These are phyloP conservation scores for Fusarium lyarnte DNA, from an alignment of 2,329 filamentous ascomycete species.

Conservation along the genomic window DNA sequence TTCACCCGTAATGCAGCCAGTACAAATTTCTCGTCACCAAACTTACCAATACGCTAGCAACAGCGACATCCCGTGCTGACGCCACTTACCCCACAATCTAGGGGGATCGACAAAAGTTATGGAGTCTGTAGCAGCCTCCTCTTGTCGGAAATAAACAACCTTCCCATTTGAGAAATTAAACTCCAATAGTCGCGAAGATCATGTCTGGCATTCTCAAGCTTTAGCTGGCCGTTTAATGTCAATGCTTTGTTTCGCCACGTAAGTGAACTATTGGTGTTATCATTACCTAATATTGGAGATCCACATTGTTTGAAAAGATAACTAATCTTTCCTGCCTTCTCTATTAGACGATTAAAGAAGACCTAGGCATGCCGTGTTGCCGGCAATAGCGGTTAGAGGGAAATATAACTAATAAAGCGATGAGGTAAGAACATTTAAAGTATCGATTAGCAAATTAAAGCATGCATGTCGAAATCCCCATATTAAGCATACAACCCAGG, in stretches of 20 bases:
- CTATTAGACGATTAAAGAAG: not conserved
- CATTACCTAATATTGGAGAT: not conserved
- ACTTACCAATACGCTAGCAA: not conserved
- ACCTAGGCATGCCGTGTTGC: not conserved
- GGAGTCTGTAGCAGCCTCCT: not conserved
- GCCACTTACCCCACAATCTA: not conserved
- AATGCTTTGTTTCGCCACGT: not conserved
- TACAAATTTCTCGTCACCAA: not conserved
- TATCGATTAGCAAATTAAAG: too few relatives aligned
- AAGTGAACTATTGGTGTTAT: rapidly evolving
- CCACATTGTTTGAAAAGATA: not conserved
- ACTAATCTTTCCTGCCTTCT: not conserved
- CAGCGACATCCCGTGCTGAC: not conserved
- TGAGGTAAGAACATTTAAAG: not conserved
- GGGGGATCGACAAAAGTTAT: not conserved
- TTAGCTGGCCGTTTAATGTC: not conserved
- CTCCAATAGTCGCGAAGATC: not conserved
- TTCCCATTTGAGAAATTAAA: not conserved
- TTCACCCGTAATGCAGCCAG: not conserved
- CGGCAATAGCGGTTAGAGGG: rapidly evolving
- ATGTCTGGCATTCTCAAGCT: not conserved
- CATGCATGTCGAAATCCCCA: not conserved
- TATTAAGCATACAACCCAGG: not conserved
- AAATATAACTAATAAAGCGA: not conserved
- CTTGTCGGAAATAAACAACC: not conserved